Conservation (phyloP, 306 rosid species). For the Cicer cuneatum region DNA sequence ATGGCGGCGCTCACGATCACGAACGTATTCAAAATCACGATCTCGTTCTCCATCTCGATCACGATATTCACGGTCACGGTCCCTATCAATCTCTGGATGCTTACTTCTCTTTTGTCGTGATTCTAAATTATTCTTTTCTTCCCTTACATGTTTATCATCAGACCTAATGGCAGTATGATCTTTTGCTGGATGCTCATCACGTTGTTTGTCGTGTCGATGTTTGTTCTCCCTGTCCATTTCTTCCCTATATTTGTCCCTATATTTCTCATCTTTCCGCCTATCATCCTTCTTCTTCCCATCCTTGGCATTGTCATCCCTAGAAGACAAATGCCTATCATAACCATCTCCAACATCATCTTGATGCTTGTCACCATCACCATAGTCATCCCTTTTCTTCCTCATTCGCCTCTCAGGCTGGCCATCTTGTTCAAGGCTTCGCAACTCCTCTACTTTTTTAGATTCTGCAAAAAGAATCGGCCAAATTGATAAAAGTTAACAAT, state of each 20-base stretch:
- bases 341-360: slow-evolving; percentile 68
- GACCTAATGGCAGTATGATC: slow-evolving; percentile 66
- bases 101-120: slow-evolving; percentile 77
- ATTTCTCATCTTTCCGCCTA: slow-evolving; percentile 84
- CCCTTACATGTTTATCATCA: slow-evolving; percentile 77
- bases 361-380: slow-evolving; percentile 66
- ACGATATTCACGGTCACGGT: slow-evolving; percentile 33
- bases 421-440: slow-evolving; percentile 75
- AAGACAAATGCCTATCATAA: slow-evolving; percentile 60
- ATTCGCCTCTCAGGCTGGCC: slow-evolving; percentile 67
- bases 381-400: slow-evolving; percentile 77
- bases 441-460: slow-evolving; percentile 59
- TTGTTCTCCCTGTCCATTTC: slow-evolving; percentile 77
- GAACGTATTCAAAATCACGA: slow-evolving; percentile 50
- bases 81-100: slow-evolving; percentile 68
- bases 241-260: slow-evolving; percentile 74
- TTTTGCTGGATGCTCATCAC: slow-evolving; percentile 69
- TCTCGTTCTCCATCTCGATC: slow-evolving; percentile 51
- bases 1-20: slow-evolving; percentile 53
- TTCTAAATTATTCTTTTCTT: slow-evolving; percentile 72
- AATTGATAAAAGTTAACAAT: slow-evolving; percentile 35
- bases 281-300: slow-evolving; percentile 84
- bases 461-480: slow-evolving; percentile 54
- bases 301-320: slow-evolving; percentile 69
- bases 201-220: slow-evolving; percentile 75